Base-by-base conservation (phyloP, 129 eudicot species). In the Artemisia tridentata region DNA sequence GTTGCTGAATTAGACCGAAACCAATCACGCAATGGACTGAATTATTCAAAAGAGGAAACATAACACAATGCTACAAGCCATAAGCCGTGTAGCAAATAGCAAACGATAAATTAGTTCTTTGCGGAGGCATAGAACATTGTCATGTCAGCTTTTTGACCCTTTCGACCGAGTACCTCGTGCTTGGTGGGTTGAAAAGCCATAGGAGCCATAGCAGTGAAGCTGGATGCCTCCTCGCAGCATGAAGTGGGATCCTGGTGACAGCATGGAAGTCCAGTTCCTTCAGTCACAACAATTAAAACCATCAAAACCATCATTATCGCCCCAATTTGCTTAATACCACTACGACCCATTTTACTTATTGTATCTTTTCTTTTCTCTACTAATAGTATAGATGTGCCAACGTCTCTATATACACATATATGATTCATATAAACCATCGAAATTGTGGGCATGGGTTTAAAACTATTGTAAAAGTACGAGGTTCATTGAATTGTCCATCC, bases 151-250 rank as follows among this genome's bases (percentile, higher is more conserved):
- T 13, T 59, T 19, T 57, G 75, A 43, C 23, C 56, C n/a, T 71
- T 71, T 45, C 76, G 27, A 58, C 75, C 75, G 59, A 58, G 66
- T n/a, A 72, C 59, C 59, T 45, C 7, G 58, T 8, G 7, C 61
- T 62, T 7, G 67, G 47, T 31, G 67, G 67, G 23, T 27, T 31
- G 31, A 15, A 10, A 6, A 31, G 20, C 17, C 64, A 23, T 58
- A 12, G 63, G 63, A 61, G 66, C 66, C 66, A 60, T 60, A 43
- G 43, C 46, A 57, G 21, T 1, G 14, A 20, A 34, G 63, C 29
- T 2, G 5, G 63, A 7, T 0, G 0, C 34, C 11, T 3, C 63
- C 62, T 56, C 20, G 29, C 63, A 21, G 64, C 41, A 58, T 3
- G 34, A 20, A 20, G 64, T 23, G 17, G 4, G 11, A 9, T 43